Base-by-base conservation (phyloP, 2,329 filamentous ascomycete species). In the Pezicula neosporulosa region DNA sequence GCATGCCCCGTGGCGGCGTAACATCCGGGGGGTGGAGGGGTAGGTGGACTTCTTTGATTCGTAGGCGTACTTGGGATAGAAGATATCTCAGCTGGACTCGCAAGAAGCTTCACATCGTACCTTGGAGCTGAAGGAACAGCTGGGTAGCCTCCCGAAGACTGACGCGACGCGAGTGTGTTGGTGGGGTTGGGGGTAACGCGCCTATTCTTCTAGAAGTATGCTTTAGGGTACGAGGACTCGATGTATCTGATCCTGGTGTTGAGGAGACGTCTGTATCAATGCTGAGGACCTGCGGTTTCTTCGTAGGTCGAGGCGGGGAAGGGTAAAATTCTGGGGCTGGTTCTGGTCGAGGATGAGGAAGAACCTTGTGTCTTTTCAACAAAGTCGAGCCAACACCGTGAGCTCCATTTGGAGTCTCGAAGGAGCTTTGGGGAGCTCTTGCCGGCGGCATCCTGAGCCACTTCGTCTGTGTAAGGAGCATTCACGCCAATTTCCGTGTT, bases 21-120 rank as follows among this genome's bases (percentile, higher is more conserved):
- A 87, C 80, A 68, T 90, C 87, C 33, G 87, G 88, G n/a, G n/a
- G n/a, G n/a, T n/a, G n/a, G n/a, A n/a, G n/a, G n/a, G 3, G 87
- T 91, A 30, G 86, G 87, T 15, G 85, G 85, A 60, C 83, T 88
- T 62, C 78, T 77, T 57, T 85, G 81, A 57, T 82, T 81, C 27
- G 82, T 77, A 46, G 85, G 84, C 5, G 85, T 89, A 49, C 74
- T 72, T n/a, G 77, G 78, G 9, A 73, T 60, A 49, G 61, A 62
- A 41, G 55, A 39, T 43, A 52, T 35, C 9, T 58, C 52, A 15
- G 52, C 36, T 37, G 52, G 44, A 47, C 51, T 56, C 43, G 52
- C 53, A 12, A 56, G 53, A 13, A 54, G 46, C 30, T 51, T 19
- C 12, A 51, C 38, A 47, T 63, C 61, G 44, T 57, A 53, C 30